Percentiles rank a stretch among this genome's conserved stretches.
phyloP scores from a whole-genome alignment of 2,329 filamentous ascomycete species.

The Colletotrichum australisinense region DNA sequence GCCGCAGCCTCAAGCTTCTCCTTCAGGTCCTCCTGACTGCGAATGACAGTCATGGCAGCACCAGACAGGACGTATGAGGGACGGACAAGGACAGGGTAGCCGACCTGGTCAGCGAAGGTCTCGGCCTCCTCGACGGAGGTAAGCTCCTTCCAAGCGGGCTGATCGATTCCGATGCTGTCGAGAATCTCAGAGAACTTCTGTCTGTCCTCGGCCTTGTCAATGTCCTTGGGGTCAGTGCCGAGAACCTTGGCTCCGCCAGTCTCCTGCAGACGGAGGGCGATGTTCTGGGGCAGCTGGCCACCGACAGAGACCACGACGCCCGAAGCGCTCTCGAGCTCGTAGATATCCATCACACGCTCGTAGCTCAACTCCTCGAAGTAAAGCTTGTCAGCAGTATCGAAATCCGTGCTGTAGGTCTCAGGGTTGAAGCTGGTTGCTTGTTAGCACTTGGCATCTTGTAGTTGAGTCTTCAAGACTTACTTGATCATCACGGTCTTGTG shows the following conservation, averaged over 20 bases:
- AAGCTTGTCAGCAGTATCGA: conserved; percentile 87
- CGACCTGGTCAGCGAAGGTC: conserved; percentile 84
- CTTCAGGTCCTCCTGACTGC: conserved; percentile 87
- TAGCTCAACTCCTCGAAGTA: conserved; percentile 98
- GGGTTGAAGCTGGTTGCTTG: conserved; percentile 69
- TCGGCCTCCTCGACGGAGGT: conserved; percentile 91
- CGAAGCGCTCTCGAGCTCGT: conserved; percentile 86
- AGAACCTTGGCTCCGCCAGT: conserved; percentile 90
- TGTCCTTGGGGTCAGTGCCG: conserved; percentile 92
- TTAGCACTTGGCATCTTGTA: conserved; percentile 2
- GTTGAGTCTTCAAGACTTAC: conserved; percentile 51
- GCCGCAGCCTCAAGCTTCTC: conserved; percentile 93
- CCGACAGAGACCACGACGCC: conserved; percentile 96
- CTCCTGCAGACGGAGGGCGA: conserved; percentile 93
- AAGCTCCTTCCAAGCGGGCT: conserved; percentile 97
- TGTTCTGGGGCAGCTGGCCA: conserved; percentile 97
- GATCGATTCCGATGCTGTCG: conserved; percentile 95
- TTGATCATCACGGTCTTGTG: conserved; percentile 99
- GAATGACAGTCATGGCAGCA: conserved; percentile 98
- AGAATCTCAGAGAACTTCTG: conserved; percentile 99
- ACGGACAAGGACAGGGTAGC: conserved; percentile 94
- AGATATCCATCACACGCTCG: conserved; percentile 98
- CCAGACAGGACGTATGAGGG: conserved; percentile 96
- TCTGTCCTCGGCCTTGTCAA: conserved; percentile 97
- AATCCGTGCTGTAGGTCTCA: conserved; percentile 86